phyloP scores from a whole-genome alignment of 2,329 filamentous ascomycete genomes.

The Knufia petricola region DNA sequence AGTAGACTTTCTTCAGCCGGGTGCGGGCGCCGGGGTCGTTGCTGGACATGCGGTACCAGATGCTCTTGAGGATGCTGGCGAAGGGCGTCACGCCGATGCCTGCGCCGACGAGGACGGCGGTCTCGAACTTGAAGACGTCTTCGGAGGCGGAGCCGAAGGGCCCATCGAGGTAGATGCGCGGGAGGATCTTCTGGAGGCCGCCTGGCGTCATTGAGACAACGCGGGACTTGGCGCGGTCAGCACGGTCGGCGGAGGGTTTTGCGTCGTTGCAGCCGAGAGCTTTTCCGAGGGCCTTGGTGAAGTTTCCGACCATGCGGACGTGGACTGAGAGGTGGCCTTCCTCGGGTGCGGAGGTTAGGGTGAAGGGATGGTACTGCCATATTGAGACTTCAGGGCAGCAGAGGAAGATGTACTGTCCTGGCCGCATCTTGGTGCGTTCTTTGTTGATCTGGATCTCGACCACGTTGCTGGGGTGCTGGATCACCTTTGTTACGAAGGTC shows the following conservation, averaged over 20 bases:
- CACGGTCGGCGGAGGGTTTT: background rate
- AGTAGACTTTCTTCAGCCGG: constrained; percentile 74
- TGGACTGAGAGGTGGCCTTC: constrained; percentile 86
- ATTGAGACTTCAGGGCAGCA: constrained; percentile 78
- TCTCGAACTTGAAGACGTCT: constrained; percentile 61
- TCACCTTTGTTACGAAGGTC: constrained; percentile 79
- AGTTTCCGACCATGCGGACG: constrained; percentile 73
- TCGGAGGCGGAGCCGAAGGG: constrained; percentile 80
- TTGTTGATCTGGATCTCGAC: constrained; percentile 91
- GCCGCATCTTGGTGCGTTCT: constrained; percentile 69
- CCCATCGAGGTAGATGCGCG: constrained; percentile 72
- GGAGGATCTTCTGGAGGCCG: constrained; percentile 58
- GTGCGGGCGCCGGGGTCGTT: constrained; percentile 62
- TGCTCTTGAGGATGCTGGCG: constrained; percentile 59
- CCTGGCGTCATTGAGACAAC: constrained; percentile 57
- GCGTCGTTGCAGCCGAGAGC: constrained; percentile 54
- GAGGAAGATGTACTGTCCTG: constrained; percentile 75
- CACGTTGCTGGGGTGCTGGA: constrained; percentile 81
- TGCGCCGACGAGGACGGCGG: constrained; percentile 41
- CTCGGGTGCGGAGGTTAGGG: constrained; percentile 74
- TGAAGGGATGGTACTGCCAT: constrained; percentile 85
- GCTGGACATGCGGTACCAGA: constrained; percentile 71
- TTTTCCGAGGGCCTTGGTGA: constrained; percentile 60
- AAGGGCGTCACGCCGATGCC: constrained; percentile 46
- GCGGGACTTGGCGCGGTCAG: constrained; percentile 34